Conservation (phyloP, 2,329 filamentous ascomycete species). For the Alternaria sp. region DNA sequence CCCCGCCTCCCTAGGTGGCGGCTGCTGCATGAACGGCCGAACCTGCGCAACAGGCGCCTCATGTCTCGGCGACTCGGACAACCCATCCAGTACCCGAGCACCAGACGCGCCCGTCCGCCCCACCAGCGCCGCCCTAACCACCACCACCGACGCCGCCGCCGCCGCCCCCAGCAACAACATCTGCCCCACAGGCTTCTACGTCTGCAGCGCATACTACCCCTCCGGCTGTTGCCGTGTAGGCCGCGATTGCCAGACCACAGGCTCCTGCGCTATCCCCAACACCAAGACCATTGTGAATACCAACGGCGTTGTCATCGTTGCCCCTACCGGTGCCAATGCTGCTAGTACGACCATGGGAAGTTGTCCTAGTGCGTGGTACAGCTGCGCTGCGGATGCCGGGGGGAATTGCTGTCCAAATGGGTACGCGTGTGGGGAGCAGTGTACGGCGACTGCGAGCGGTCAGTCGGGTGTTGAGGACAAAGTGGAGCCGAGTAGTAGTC, state of each 20-base stretch:
- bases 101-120: constrained; percentile 55
- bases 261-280: constrained; percentile 69
- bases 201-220: constrained; percentile 80
- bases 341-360: constrained; percentile 52
- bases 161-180: constrained; percentile 63
- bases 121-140: constrained; percentile 52
- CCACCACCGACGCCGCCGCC: constrained; percentile 53
- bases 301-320: constrained; percentile 74
- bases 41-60: constrained; percentile 53
- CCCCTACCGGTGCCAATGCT: constrained; percentile 61
- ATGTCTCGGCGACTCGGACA: constrained; percentile 47
- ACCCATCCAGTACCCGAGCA: constrained; percentile 46
- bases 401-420: constrained; percentile 84
- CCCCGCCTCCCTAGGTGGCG: constrained; percentile 57
- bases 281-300: constrained; percentile 68
- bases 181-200: constrained; percentile 92
- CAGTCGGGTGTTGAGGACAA: constrained; percentile 46
- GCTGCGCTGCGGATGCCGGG: constrained; percentile 69
- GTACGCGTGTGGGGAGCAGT: constrained; percentile 48
- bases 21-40: constrained; percentile 59
- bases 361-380: constrained; percentile 83
- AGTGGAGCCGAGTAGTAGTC: constrained; percentile 46
- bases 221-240: constrained; percentile 91
- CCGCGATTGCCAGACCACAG: constrained; percentile 79
- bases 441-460: constrained; percentile 46